Base-by-base conservation (phyloP, 352 stramenopile genomes). In the Hyaloperonospora arabidopsidis region DNA sequence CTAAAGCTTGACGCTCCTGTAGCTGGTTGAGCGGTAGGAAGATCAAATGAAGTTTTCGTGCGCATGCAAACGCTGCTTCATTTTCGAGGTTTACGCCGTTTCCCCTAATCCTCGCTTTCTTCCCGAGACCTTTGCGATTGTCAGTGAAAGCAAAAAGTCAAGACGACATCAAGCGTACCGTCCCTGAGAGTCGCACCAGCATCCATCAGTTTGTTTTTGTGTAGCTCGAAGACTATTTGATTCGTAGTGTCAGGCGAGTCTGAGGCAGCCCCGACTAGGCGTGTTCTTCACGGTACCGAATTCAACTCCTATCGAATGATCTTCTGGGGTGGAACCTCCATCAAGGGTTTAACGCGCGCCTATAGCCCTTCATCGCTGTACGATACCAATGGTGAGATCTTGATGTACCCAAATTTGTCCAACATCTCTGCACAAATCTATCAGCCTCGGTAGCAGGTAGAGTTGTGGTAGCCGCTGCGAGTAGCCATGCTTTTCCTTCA, bases 221-320 rank as follows among this genome's bases (percentile, higher is more conserved):
- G 73, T 51, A 91, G 70, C 40, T 68, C 53, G 0, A 60, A 82
- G 15, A 94, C 52, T 54, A 93, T 62, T 45, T 72, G 59, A 13
- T 84, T 65, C 6, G 86, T 86, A 19, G 79, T 89, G 39, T 94
- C 74, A 3, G 86, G 84, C 0, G 87, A 96, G 67, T 96, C 87
- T 0, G 59, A 79, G 5, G 63, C 54, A 14, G n/a, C n/a, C n/a
- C n/a, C n/a, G 52, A 8, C 83, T 86, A 36, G 85, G 76, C 1
- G 84, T 79, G 67, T 97, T 96, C 65, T 97, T 97, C 0, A 97
- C 86, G 15, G 86, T 82, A 41, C 81, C 72, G 62, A 97, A 97
- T 58, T 98, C 93, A 29, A 97, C 79, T 86, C 77, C 2, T 82
- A 39, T 8, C 64, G 64, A 41, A 85, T 72, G 41, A 72, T 52